phyloP scores from a whole-genome alignment of 768 basidiomycete species.

The Mycena crocata region DNA sequence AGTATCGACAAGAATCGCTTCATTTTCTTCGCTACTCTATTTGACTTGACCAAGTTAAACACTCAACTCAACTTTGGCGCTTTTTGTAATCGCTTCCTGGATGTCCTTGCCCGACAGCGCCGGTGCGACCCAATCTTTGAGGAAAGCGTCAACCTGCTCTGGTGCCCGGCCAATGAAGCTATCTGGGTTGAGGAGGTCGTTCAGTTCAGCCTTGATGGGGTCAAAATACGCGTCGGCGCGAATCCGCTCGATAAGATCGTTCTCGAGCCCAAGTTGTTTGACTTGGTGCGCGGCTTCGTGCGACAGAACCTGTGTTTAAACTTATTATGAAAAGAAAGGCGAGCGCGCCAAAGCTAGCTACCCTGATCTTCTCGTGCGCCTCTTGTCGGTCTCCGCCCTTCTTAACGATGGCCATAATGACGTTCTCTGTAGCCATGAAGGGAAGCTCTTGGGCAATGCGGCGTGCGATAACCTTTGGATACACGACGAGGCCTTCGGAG shows the following conservation, averaged over 20 bases:
- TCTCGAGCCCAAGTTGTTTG: slow-evolving; percentile 93
- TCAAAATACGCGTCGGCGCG: slow-evolving; percentile 87
- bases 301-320: slow-evolving; percentile 75
- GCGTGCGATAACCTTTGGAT: slow-evolving; percentile 93
- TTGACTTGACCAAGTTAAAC: too few species aligned
- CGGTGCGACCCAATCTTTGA: slow-evolving; percentile 90
- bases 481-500: slow-evolving; percentile 98
- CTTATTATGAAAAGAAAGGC: not conserved
- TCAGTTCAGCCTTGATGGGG: slow-evolving; percentile 85
- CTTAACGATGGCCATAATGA: slow-evolving; percentile 99
- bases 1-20: too few species aligned
- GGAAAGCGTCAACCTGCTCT: slow-evolving; percentile 91
- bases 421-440: slow-evolving; percentile 99
- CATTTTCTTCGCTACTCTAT: too few species aligned
- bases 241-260: slow-evolving; percentile 94
- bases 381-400: slow-evolving; percentile 95
- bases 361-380: slow-evolving; percentile 95
- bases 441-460: slow-evolving; percentile 95
- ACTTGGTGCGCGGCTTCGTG: slow-evolving; percentile 96
- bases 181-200: slow-evolving; percentile 81
- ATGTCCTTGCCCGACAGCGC: slow-evolving; percentile 73
- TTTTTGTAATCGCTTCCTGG: slow-evolving; percentile 61
- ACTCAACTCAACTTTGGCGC: slow-evolving; percentile 72
- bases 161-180: slow-evolving; percentile 96
- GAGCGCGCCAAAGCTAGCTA: slow-evolving; percentile 45